These are phyloP conservation scores for Aspergillus sp. DNA, from an alignment of 2,329 filamentous ascomycete genomes.

Conservation along the genomic window DNA sequence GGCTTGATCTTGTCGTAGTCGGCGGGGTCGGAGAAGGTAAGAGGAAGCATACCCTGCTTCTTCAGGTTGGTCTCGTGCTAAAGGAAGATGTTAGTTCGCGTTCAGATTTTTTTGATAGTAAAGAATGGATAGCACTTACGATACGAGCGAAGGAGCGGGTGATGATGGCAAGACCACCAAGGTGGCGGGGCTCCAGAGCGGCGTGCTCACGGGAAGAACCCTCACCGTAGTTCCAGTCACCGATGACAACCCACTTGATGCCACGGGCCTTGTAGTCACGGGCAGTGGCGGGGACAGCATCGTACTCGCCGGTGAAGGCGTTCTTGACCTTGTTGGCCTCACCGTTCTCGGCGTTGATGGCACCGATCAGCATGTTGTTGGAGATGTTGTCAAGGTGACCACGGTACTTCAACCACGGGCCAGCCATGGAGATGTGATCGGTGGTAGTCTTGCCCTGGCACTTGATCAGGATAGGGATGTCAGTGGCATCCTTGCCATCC, in stretches of 20 bases:
- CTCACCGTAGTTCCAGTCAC: constrained; percentile 99
- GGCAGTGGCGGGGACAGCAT: constrained; percentile 87
- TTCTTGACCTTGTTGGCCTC: constrained; percentile 99
- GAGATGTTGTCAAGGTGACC: constrained; percentile 99
- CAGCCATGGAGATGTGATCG: constrained; percentile 96
- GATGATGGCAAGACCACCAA: constrained; percentile 96
- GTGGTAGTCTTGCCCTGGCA: constrained; percentile 94
- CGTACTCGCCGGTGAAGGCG: constrained; percentile 77
- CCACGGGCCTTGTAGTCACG: constrained; percentile 98
- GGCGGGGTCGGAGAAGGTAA: constrained; percentile 90
- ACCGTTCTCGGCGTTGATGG: constrained; percentile 91
- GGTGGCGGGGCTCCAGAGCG: constrained; percentile 93
- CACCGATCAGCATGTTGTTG: constrained; percentile 99
- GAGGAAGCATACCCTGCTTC: constrained; percentile 99
- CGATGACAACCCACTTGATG: constrained; percentile 94
- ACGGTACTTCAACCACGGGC: constrained; percentile 98
- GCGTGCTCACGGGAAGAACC: constrained; percentile 97
- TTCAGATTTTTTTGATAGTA: not conserved
- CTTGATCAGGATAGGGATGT: constrained; percentile 95
- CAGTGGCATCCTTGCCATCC: constrained; percentile 85
- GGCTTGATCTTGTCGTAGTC: constrained; percentile 98
- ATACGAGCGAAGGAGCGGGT: constrained; percentile 96
- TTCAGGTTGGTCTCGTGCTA: constrained; percentile 99
- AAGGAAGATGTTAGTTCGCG: constrained; percentile 19
- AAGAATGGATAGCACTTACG: constrained; percentile 41